phyloP scores from a whole-genome alignment of 257 asterid species.

The Cynanchum wilfordii region DNA sequence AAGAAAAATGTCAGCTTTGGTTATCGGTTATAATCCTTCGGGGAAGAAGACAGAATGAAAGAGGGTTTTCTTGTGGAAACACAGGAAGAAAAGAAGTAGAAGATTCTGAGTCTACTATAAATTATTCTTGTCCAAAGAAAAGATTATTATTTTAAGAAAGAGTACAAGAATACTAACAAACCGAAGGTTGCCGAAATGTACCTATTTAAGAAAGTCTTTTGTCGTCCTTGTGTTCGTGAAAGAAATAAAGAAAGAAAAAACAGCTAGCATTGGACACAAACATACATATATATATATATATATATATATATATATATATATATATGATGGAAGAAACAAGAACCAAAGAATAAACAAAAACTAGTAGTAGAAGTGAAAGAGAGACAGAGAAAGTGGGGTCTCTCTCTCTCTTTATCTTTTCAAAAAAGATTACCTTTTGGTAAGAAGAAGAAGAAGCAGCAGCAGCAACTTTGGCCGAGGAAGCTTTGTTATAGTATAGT shows the following conservation, averaged over 20 bases:
- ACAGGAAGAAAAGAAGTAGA: background rate
- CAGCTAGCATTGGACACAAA: background rate
- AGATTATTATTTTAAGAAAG: background rate
- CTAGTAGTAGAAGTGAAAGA: conserved; percentile 2
- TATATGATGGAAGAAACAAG: background rate
- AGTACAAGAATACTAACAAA: background rate
- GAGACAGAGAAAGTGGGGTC: conserved; percentile 29
- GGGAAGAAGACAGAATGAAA: background rate
- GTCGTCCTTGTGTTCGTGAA: conserved; percentile 46
- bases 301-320: too few relatives aligned
- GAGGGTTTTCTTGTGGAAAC: background rate
- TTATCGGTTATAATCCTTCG: background rate
- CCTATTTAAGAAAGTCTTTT: conserved; percentile 13
- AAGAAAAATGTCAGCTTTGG: too few relatives aligned
- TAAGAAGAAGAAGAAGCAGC: conserved; percentile 14
- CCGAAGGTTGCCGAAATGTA: background rate
- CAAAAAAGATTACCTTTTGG: conserved; percentile 58
- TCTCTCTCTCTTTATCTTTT: conserved; percentile 22
- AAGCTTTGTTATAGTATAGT: conserved; percentile 13
- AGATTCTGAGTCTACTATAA: background rate
- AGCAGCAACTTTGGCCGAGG: conserved; percentile 16
- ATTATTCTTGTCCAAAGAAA: too few relatives aligned
- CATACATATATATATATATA: too few relatives aligned
- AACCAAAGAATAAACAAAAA: background rate
- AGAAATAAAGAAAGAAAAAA: conserved; percentile 22